Conservation (phyloP, 805 yeast genomes). For the Wickerhamiella bombiphila region DNA sequence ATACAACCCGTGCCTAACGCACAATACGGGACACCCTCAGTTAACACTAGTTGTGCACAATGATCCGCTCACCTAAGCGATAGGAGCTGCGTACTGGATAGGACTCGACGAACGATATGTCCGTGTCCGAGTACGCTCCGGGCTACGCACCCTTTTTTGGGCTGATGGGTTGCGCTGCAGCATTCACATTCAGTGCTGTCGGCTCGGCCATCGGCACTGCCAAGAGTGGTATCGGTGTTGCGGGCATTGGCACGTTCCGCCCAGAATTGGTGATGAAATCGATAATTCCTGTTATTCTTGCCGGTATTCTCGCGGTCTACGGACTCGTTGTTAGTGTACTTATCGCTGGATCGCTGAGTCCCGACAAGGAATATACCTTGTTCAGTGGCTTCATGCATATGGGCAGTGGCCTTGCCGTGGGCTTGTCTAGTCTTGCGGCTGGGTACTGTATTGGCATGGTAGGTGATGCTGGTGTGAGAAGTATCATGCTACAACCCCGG, state of each 20-base stretch:
- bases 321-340: slow-evolving; percentile 94
- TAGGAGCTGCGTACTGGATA: too few species aligned
- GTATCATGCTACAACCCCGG: slow-evolving; percentile 75
- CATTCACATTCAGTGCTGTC: slow-evolving; percentile 81
- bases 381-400: slow-evolving; percentile 97
- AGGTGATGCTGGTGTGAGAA: slow-evolving; percentile 87
- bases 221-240: slow-evolving; percentile 92
- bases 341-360: slow-evolving; percentile 71
- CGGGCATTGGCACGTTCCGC: slow-evolving; percentile 95
- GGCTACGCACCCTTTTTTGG: slow-evolving; percentile 95
- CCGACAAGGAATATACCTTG: slow-evolving; percentile 63
- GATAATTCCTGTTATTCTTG: slow-evolving; percentile 93
- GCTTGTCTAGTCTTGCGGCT: slow-evolving; percentile 89
- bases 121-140: slow-evolving; percentile 55
- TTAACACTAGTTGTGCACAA: too few species aligned
- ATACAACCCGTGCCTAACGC: too few species aligned
- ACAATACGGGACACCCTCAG: too few species aligned
- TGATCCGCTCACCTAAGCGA: too few species aligned
- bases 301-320: slow-evolving; percentile 93
- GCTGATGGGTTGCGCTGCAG: slow-evolving; percentile 87
- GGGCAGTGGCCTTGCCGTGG: slow-evolving; percentile 91
- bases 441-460: slow-evolving; percentile 95
- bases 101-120: too few species aligned
- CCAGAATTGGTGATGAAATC: slow-evolving; percentile 90
- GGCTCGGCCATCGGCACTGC: slow-evolving; percentile 99